A percentile compares a stretch with the other conserved stretches of the same genome.
phyloP scores from a whole-genome alignment of 306 rosid species.

The Pyrus communis region DNA sequence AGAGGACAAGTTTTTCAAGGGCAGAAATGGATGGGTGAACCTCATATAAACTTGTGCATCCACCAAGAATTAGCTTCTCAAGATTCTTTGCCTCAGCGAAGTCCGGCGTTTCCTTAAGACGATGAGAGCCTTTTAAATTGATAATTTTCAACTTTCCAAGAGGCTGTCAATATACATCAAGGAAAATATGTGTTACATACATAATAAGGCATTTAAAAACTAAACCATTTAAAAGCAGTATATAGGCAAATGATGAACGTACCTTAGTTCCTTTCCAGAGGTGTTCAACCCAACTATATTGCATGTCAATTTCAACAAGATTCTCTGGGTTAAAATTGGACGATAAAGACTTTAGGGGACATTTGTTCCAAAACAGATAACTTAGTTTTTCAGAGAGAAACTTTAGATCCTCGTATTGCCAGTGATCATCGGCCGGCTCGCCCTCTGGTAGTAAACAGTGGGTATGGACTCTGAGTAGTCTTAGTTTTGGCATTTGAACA shows the following conservation, averaged over 20 bases:
- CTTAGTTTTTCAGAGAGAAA: conserved; percentile 7
- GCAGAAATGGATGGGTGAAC: conserved; percentile 3
- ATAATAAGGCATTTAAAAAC: not conserved
- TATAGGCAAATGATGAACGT: not conserved
- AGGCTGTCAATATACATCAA: not conserved
- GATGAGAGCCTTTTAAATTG: not conserved
- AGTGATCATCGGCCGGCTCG: rapidly evolving
- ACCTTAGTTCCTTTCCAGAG: conserved; percentile 1
- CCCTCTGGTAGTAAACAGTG: no score
- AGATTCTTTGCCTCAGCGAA: conserved; percentile 8
- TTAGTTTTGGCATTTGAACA: conserved; percentile 14
- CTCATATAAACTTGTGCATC: not conserved
- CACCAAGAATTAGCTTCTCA: not conserved
- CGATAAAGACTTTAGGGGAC: conserved; percentile 2
- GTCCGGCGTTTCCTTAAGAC: conserved; percentile 2
- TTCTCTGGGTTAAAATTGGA: not conserved
- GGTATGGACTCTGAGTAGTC: conserved; percentile 3
- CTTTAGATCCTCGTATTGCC: not conserved
- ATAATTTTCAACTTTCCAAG: not conserved
- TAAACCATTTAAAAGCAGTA: no score
- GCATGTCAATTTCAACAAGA: conserved; percentile 18
- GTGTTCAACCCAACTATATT: not conserved
- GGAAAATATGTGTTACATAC: not conserved
- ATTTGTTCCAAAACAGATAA: conserved; percentile 14
- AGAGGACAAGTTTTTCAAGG: not conserved